Percentiles rank a stretch among this genome's conserved stretches.
These are phyloP conservation scores for Geoglossum glabrum DNA, from an alignment of 495 filamentous ascomycete genomes.

Conservation along the genomic window DNA sequence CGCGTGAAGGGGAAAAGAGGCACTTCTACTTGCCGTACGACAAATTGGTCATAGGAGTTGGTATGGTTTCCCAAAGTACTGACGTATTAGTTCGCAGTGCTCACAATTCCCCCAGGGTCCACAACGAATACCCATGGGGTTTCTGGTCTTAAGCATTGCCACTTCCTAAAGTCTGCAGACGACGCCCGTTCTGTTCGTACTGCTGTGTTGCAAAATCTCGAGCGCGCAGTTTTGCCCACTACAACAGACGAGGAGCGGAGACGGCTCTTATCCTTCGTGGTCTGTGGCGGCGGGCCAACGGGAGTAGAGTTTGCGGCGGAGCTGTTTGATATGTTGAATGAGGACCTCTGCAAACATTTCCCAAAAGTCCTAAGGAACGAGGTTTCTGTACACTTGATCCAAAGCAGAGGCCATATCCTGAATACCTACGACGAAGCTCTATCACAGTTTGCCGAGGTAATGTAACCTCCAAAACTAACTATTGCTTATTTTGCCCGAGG, in stretches of 20 bases:
- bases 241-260: conserved; percentile 75
- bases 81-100: conserved; percentile 1
- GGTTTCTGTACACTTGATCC: conserved; percentile 92
- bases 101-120: conserved; percentile 34
- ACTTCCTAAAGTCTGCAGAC: conserved; percentile 84
- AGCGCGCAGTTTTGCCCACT: conserved; percentile 81
- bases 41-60: conserved; percentile 90
- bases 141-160: conserved; percentile 80
- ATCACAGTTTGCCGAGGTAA: conserved; percentile 71
- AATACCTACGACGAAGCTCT: conserved; percentile 97
- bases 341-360: conserved; percentile 69
- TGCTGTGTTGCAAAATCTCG: conserved; percentile 76
- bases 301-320: conserved; percentile 97
- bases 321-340: conserved; percentile 87
- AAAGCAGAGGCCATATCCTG: conserved; percentile 80
- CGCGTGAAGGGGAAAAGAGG: conserved; percentile 45
- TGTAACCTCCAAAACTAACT: neutral
- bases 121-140: conserved; percentile 90
- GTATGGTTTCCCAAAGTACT: conserved; percentile 21
- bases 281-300: conserved; percentile 89
- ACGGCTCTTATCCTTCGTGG: conserved; percentile 78
- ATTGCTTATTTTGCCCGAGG: neutral
- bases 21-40: conserved; percentile 95
- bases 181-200: conserved; percentile 83
- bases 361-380: conserved; percentile 84